A percentile compares a stretch with the other conserved stretches of the same genome.
Conservation (phyloP, 2,329 filamentous ascomycete species). For the Ceratocystis cubensis region DNA sequence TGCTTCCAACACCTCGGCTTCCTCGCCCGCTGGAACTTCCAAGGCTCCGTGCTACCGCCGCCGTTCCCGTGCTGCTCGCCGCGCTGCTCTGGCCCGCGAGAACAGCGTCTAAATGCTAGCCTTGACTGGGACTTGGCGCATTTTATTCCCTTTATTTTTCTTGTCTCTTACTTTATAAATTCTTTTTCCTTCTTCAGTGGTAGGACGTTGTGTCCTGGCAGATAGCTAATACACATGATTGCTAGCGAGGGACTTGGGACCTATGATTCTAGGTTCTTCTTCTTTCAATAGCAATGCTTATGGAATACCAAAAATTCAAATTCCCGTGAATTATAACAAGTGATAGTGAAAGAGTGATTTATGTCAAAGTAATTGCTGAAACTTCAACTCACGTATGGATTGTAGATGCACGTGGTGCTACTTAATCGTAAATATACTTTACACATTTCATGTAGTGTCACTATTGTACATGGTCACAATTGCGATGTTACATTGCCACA, state of each 20-base stretch:
- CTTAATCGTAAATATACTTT: no score
- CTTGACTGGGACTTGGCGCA: neutral
- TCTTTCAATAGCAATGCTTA: neutral
- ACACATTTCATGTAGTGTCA: no score
- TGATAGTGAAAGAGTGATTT: no score
- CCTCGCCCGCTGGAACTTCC: neutral
- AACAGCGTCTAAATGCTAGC: neutral
- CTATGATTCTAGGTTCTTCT: neutral
- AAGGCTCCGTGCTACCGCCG: slow-evolving; percentile 19
- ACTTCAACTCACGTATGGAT: no score
- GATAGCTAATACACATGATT: neutral
- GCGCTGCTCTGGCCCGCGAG: slow-evolving; percentile 18
- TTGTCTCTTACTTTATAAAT: neutral
- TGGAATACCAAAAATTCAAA: neutral
- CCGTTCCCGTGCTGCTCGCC: slow-evolving; percentile 21
- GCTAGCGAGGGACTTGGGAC: neutral
- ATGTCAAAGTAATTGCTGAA: no score
- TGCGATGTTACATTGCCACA: no score
- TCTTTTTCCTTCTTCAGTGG: neutral
- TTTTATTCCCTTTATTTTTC: neutral
- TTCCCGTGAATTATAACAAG: no score
- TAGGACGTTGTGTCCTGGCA: neutral
- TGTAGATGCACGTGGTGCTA: no score
- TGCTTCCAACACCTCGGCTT: slow-evolving; percentile 11
- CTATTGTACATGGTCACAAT: no score